These are phyloP conservation scores for Tuber indicum DNA, from an alignment of 495 filamentous ascomycete genomes.

Conservation along the genomic window DNA sequence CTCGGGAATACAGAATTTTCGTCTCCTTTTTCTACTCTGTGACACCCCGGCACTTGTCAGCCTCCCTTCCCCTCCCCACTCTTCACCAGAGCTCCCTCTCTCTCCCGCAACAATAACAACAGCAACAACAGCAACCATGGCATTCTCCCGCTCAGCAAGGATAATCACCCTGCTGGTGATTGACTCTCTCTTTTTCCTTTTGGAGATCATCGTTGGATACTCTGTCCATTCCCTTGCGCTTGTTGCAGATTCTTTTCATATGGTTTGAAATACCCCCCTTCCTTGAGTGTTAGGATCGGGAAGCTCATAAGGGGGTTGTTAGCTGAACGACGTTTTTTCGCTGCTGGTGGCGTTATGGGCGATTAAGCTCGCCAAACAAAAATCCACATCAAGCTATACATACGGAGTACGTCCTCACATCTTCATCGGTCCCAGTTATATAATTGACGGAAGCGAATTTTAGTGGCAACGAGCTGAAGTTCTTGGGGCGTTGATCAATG, in stretches of 20 bases:
- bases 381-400: conserved; percentile 78
- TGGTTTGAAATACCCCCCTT: conserved; percentile 54
- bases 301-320: neutral
- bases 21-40: neutral
- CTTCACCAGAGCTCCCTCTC: neutral
- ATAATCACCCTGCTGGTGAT: conserved; percentile 89
- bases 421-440: conserved; percentile 24
- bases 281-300: neutral
- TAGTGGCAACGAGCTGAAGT: conserved; percentile 98
- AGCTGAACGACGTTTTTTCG: conserved; percentile 96
- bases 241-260: conserved; percentile 95
- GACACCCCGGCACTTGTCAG: neutral
- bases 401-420: conserved; percentile 65
- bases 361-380: conserved; percentile 74
- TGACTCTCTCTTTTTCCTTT: conserved; percentile 78
- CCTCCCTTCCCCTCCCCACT: neutral
- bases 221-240: conserved; percentile 82
- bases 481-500: conserved; percentile 88
- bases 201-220: conserved; percentile 81
- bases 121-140: conserved; percentile 52
- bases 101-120: neutral
- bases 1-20: neutral
- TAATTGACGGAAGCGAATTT: conserved; percentile 43
- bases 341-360: conserved; percentile 91
- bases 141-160: conserved; percentile 82